Evolutionary conservation across 2,329 filamentous ascomycete genomes (phyloP), one percentile per base, ranked within the genome.

Genomic region (Neurospora sp.): DNA sequence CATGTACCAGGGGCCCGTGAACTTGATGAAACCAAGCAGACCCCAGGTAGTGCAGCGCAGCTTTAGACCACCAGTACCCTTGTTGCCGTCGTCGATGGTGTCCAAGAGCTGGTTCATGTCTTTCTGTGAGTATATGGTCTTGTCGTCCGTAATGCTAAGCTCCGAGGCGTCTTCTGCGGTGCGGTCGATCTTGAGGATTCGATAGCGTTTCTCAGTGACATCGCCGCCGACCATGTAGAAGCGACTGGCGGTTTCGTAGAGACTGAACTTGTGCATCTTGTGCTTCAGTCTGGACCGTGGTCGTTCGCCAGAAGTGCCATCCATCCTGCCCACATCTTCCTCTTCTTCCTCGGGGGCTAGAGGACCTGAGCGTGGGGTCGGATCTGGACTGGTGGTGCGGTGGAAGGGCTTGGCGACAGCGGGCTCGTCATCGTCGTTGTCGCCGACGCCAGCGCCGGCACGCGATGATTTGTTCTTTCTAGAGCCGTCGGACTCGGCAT

Each of bases 1-100:
- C 94, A 99, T 98, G 79, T 99, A 99, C 79, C 96, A 97, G 3
- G 93, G 90, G 1, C 95, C 93, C 0, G 96, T 99, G 79, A 99
- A 98, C 72, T 92, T 88, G 79, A 99, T 96, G 79, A 99, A 99
- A 4, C 96, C 96, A 36, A 99, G 83, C 36, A 99, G 82, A 1
- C 96, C 96, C 96, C 95, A 99, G 4, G 92, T 93, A 71, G 90
- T 96, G 79, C 92, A 96, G 71, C 92, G 93, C 70, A 97, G 85
- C 79, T 92, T 96, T 81, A 99, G 87, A 0, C 96, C 96, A 33
- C 96, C 96, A 0, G 93, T 93, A 8, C 88, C 90, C 76, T 92
- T 94, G 79, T 98, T 99, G 0, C 96, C 96, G 78, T 98, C 93
- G 76, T 98, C 93, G 70, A 99, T 96, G 17, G 94, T 92, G 78